Evolutionary conservation across 2,329 filamentous ascomycete genomes (phyloP).

Genomic region (Cladosporium sp.): DNA sequence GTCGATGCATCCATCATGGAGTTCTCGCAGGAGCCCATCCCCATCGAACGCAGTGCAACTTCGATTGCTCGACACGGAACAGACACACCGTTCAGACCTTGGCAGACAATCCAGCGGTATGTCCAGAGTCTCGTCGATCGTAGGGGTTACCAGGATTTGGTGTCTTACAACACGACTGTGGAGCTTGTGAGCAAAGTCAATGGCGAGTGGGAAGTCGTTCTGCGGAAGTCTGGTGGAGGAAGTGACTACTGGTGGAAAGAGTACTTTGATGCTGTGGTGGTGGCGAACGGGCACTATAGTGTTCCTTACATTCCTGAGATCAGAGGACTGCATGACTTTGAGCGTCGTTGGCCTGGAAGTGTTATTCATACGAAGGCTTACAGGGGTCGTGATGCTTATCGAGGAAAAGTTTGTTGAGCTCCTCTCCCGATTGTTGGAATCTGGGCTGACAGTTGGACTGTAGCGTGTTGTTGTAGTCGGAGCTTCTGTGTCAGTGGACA

Average conservation of each 20-base stretch:
- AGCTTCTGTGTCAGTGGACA: constrained; percentile 52
- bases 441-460: constrained; percentile 22
- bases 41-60: constrained; percentile 43
- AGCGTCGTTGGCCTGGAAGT: constrained; percentile 33
- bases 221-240: constrained; percentile 18
- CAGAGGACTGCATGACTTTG: constrained; percentile 51
- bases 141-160: not conserved
- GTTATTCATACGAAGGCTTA: not conserved
- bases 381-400: not conserved
- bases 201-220: not conserved
- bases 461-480: constrained; percentile 62
- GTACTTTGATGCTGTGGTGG: constrained; percentile 61
- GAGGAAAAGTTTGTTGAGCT: not conserved
- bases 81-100: constrained; percentile 63
- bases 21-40: constrained; percentile 59
- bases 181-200: not conserved
- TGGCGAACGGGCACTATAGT: constrained; percentile 62
- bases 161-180: not conserved
- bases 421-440: constrained; percentile 22
- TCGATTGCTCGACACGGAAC: constrained; percentile 54
- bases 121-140: constrained; percentile 41
- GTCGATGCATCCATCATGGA: constrained; percentile 61
- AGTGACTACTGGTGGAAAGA: constrained; percentile 64
- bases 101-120: constrained; percentile 58
- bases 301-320: constrained; percentile 59